A percentile compares a stretch with the other conserved stretches of the same genome.
These are phyloP conservation scores for Planoprotostelium fungivorum DNA, from an alignment of 78 protist genomes.

Conservation along the genomic window DNA sequence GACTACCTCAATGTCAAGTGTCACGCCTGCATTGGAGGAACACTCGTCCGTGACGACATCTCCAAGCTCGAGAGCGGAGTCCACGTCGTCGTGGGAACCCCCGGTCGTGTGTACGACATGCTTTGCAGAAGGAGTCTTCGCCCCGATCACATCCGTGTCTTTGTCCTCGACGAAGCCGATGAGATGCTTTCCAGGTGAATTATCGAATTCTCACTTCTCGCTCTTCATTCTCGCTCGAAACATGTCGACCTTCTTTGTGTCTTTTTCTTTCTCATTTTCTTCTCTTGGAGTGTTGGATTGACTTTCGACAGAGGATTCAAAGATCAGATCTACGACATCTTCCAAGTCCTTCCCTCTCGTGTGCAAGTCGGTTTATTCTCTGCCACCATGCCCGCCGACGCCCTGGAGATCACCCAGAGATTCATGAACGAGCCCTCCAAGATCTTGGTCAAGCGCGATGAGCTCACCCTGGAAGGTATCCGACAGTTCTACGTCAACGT, in stretches of 20 bases:
- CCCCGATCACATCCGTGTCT: constrained; percentile 66
- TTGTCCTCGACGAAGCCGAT: constrained; percentile 99
- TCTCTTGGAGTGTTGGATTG: not conserved
- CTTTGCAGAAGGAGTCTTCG: constrained; percentile 86
- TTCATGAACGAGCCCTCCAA: constrained; percentile 98
- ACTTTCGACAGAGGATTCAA: constrained; percentile 91
- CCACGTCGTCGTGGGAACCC: constrained; percentile 99
- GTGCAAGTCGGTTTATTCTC: constrained; percentile 96
- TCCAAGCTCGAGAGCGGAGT: constrained; percentile 71
- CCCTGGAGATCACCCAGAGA: constrained; percentile 91
- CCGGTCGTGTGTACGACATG: constrained; percentile 99
- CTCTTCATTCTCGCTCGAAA: not conserved
- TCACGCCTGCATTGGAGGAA: constrained; percentile 98
- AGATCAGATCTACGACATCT: constrained; percentile 98
- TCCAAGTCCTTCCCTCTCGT: constrained; percentile 82
- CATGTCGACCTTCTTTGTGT: not conserved
- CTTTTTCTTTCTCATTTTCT: not conserved
- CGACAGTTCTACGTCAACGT: constrained; percentile 96
- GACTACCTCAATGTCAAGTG: constrained; percentile 82
- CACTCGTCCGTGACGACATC: constrained; percentile 89
- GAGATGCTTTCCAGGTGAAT: constrained; percentile 94
- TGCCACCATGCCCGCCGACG: constrained; percentile 98
- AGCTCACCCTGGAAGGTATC: constrained; percentile 99
- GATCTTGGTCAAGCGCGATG: constrained; percentile 98
- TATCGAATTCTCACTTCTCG: not conserved